Evolutionary conservation across 495 filamentous ascomycete genomes (phyloP).

Genomic region (Penicillium riverlandense): DNA sequence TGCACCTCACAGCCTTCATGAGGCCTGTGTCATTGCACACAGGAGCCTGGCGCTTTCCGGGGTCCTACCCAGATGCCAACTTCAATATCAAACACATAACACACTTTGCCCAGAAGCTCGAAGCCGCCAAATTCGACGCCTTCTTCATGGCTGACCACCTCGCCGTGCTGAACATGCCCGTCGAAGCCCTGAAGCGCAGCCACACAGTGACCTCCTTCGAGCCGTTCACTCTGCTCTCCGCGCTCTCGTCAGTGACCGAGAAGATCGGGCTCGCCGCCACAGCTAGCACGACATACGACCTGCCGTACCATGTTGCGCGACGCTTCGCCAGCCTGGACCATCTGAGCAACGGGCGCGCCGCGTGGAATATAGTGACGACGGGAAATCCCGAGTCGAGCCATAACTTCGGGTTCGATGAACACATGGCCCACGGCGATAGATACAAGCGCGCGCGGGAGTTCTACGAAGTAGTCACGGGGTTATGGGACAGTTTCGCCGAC

Average conservation of each 20-base stretch:
- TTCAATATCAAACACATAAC: constrained; percentile 51
- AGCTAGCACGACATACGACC: constrained; percentile 54
- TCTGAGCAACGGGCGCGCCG: constrained; percentile 47
- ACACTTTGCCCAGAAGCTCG: constrained; percentile 47
- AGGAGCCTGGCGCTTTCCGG: constrained; percentile 52
- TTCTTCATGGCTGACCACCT: constrained; percentile 59
- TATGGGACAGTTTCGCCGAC: constrained; percentile 50
- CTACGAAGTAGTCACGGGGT: constrained; percentile 29
- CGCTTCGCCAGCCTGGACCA: constrained; percentile 57
- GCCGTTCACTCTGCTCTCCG: constrained; percentile 43
- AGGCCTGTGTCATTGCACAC: constrained; percentile 50
- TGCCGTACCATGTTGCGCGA: constrained; percentile 56
- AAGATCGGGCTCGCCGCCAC: constrained; percentile 49
- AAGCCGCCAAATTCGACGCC: constrained; percentile 53
- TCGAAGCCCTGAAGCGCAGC: constrained; percentile 49
- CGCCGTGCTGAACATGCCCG: constrained; percentile 51
- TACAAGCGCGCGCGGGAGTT: constrained; percentile 35
- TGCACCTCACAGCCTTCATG: constrained; percentile 55
- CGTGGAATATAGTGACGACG: constrained; percentile 36
- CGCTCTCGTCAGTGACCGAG: constrained; percentile 35
- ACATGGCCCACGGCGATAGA: constrained; percentile 26
- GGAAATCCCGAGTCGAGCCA: constrained; percentile 29
- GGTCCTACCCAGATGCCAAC: constrained; percentile 49
- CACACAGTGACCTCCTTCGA: constrained; percentile 50
- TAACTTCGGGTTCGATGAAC: constrained; percentile 30